Percentiles rank a stretch among this genome's conserved stretches.
phyloP scores from a whole-genome alignment of 148 eudicot species.

The Nepenthes gracilis region DNA sequence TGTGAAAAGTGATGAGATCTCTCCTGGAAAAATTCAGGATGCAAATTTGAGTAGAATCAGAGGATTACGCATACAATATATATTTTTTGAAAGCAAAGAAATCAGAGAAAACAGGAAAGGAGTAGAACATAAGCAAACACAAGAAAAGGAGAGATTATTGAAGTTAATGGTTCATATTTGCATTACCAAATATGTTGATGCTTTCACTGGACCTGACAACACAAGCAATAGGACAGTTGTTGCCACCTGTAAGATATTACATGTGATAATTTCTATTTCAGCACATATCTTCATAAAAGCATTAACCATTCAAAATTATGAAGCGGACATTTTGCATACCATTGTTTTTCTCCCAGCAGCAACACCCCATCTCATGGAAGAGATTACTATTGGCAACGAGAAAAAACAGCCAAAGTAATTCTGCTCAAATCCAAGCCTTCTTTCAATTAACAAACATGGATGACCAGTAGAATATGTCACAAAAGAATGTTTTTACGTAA shows the following conservation, averaged over 20 bases:
- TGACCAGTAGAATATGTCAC: neutral
- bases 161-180: neutral
- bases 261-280: neutral
- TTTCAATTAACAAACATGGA: neutral
- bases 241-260: slow-evolving; percentile 47
- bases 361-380: slow-evolving; percentile 90
- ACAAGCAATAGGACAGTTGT: slow-evolving; percentile 66
- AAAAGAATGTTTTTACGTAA: neutral
- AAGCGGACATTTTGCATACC: slow-evolving; percentile 24
- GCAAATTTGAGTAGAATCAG: no score
- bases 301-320: no score
- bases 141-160: neutral
- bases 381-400: slow-evolving; percentile 79
- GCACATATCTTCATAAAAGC: neutral
- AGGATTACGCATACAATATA: no score
- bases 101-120: neutral
- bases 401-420: slow-evolving; percentile 93
- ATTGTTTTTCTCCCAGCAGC: slow-evolving; percentile 93
- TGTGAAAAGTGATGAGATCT: neutral
- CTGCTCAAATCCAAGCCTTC: slow-evolving; percentile 30
- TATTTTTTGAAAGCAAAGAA: no score
- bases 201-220: slow-evolving; percentile 88
- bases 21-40: no score
- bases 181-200: slow-evolving; percentile 68
- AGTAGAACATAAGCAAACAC: neutral